Conservation (phyloP, 176 grass and related monocot species). For the Melocanna baccifera region DNA sequence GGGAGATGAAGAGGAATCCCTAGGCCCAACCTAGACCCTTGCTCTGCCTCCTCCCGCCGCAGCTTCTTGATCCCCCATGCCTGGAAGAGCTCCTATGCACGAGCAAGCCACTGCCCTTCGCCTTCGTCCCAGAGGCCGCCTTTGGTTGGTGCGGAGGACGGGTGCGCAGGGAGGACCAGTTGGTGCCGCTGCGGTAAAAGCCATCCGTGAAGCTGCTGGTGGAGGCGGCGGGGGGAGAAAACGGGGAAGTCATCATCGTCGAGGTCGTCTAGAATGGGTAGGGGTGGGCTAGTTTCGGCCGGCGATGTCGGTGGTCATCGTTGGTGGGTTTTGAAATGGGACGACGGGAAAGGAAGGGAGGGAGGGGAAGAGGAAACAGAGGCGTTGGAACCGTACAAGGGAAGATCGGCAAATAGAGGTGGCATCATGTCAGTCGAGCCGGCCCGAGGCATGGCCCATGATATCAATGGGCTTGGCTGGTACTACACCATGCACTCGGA, state of each 20-base stretch:
- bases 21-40: too few relatives aligned
- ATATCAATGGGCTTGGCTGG: too few relatives aligned
- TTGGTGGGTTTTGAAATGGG: constrained; percentile 51
- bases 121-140: background rate
- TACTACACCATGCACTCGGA: too few relatives aligned
- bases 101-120: background rate
- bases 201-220: constrained; percentile 42
- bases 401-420: too few relatives aligned
- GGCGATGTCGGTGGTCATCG: constrained; percentile 38
- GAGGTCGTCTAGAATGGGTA: background rate
- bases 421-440: too few relatives aligned
- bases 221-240: background rate
- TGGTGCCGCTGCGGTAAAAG: constrained; percentile 59
- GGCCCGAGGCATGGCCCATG: too few relatives aligned
- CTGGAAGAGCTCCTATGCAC: constrained; percentile 37
- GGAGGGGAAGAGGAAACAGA: background rate
- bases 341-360: constrained; percentile 25
- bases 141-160: background rate
- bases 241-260: constrained; percentile 59
- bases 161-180: constrained; percentile 51
- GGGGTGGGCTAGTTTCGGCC: background rate
- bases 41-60: too few relatives aligned
- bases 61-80: too few relatives aligned
- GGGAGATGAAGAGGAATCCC: too few relatives aligned
- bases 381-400: too few relatives aligned